Percentiles rank a stretch among this genome's conserved stretches.
Conservation (phyloP, 1,139 yeast species). For the Yamadazyma conglobata region DNA sequence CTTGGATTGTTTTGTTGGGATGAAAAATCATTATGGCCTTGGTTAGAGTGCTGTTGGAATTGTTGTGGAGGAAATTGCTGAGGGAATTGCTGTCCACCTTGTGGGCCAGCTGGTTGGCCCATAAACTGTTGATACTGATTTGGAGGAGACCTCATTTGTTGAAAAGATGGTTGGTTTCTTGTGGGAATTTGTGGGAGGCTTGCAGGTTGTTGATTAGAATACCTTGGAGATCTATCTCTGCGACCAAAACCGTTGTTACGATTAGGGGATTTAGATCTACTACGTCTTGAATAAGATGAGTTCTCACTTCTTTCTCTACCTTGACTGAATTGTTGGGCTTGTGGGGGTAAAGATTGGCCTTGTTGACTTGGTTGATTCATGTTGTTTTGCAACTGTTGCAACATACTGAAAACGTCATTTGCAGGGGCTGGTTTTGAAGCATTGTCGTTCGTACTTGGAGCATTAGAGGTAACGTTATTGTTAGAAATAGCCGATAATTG, state of each 20-base stretch:
- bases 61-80: conserved; percentile 9
- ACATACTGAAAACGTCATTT: conserved; percentile 39
- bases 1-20: conserved; percentile 65
- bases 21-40: conserved; percentile 1
- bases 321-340: conserved; percentile 4
- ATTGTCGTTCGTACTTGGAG: conserved; percentile 11
- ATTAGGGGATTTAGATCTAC: conserved; percentile 56
- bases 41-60: conserved; percentile 8
- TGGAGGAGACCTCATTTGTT: conserved; percentile 11
- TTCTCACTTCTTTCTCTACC: conserved; percentile 19
- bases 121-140: conserved; percentile 13
- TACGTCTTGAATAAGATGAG: conserved; percentile 45
- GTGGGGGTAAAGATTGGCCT: conserved; percentile 2
- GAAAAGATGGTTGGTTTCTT: conserved; percentile 7
- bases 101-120: conserved; percentile 12
- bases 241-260: conserved; percentile 19
- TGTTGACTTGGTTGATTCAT: conserved; percentile 6
- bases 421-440: conserved; percentile 18
- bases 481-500: conserved; percentile 45
- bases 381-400: conserved; percentile 39
- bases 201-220: conserved; percentile 15
- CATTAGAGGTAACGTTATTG: conserved; percentile 16
- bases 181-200: conserved; percentile 14
- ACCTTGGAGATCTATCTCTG: conserved; percentile 31
- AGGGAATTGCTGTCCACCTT: conserved; percentile 7